Percentiles rank a stretch among this genome's conserved stretches.
phyloP scores from a whole-genome alignment of 306 rosid species.

The Boehmeria nivea region DNA sequence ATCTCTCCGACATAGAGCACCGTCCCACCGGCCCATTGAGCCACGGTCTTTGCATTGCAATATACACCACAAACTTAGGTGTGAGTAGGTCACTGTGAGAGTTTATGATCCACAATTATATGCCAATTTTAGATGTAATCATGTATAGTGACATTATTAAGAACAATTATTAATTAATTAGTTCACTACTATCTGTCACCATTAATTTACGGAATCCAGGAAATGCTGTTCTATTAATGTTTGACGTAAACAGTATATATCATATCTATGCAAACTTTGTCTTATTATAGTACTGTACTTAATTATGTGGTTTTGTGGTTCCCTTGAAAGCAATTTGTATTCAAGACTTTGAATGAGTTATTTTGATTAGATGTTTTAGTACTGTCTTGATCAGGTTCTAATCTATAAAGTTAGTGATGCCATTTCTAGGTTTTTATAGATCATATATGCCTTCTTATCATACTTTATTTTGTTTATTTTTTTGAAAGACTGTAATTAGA shows the following conservation, averaged over 20 bases:
- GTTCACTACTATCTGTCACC: too few species aligned
- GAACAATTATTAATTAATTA: too few species aligned
- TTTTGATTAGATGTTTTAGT: background rate
- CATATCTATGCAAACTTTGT: background rate
- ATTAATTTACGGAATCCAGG: constrained; percentile 1
- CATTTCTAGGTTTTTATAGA: constrained; percentile 5
- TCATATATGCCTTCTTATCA: background rate
- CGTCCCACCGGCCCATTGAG: constrained; percentile 84
- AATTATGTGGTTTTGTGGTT: background rate
- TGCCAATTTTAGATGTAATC: constrained; percentile 7
- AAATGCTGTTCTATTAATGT: too few species aligned
- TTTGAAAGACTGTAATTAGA: too few species aligned
- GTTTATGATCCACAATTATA: constrained; percentile 33
- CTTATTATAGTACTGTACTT: background rate
- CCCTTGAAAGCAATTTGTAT: background rate
- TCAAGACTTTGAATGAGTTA: background rate
- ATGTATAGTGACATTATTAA: too few species aligned
- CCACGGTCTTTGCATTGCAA: constrained; percentile 63
- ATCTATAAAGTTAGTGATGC: constrained; percentile 1
- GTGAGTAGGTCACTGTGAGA: constrained; percentile 53
- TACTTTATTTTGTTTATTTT: too few species aligned
- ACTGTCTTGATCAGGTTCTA: background rate
- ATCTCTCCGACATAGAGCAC: constrained; percentile 61
- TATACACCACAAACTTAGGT: constrained; percentile 40
- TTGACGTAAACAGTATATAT: too few species aligned